Conservation (phyloP, 2,329 filamentous ascomycete genomes). For the Triangularia verruculosa region DNA sequence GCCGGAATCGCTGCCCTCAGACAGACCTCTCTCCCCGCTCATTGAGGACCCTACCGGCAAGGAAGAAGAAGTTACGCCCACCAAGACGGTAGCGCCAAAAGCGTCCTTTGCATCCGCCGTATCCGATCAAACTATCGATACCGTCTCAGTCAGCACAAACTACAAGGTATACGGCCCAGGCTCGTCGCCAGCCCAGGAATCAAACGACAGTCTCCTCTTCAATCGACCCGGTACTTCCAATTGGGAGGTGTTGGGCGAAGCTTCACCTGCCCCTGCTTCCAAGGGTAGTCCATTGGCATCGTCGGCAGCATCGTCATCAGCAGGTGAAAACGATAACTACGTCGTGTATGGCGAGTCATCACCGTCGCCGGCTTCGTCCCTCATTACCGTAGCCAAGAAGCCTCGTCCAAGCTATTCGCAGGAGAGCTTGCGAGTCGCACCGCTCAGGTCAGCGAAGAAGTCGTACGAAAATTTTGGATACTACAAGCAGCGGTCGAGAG, state of each 20-base stretch:
- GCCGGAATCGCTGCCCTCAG: conserved; percentile 29
- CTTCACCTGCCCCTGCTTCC: conserved; percentile 49
- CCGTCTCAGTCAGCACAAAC: conserved; percentile 50
- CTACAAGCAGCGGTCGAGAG: conserved; percentile 49
- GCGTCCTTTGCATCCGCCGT: conserved; percentile 35
- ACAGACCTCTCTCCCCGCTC: conserved; percentile 33
- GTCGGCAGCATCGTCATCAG: conserved; percentile 35
- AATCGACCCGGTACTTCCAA: conserved; percentile 48
- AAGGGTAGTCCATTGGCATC: conserved; percentile 34
- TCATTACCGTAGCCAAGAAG: conserved; percentile 33
- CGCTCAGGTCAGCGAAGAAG: conserved; percentile 47
- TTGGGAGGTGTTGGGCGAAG: conserved; percentile 49
- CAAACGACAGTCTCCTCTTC: conserved; percentile 40
- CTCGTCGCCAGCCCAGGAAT: conserved; percentile 37
- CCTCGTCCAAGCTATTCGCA: conserved; percentile 52
- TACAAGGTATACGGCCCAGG: conserved; percentile 50
- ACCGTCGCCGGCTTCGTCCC: conserved; percentile 39
- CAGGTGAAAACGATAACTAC: conserved; percentile 47
- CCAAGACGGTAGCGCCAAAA: conserved; percentile 32
- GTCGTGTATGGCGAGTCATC: conserved; percentile 48
- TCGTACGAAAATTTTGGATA: conserved; percentile 50
- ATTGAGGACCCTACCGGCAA: conserved; percentile 31
- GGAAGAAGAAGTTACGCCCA: conserved; percentile 24
- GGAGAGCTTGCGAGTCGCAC: conserved; percentile 58
- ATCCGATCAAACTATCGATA: conserved; percentile 42